Base-by-base conservation (phyloP, 768 basidiomycete species). In the Daedalea quercina region DNA sequence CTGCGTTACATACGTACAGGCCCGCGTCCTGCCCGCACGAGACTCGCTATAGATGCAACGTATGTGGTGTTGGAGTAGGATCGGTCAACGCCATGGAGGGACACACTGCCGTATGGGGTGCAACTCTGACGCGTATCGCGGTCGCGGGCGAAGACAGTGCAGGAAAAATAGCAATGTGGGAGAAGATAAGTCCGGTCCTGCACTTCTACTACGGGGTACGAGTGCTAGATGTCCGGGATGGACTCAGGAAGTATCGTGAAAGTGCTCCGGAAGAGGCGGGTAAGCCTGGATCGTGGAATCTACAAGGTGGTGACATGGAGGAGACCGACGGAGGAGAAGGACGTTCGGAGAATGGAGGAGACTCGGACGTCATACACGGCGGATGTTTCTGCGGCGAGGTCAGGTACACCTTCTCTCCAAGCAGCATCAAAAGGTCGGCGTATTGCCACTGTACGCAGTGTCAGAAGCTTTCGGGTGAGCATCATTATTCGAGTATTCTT, bases 371-470 rank as follows among this genome's bases (percentile, higher is more conserved):
- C n/a, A n/a, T n/a, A n/a, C n/a, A n/a, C 53, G 85, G 84, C 40
- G 66, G 72, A 31, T 87, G 85, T 64, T 82, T 78, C 60, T 87
- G 85, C 55, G 72, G 77, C n/a, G 57, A 69, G 3, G 67, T 78
- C 3, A 65, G 76, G 0, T 86, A 79, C 55, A 55, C 69, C 45
- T 70, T 82, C 2, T 64, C 63, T 11, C 8, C 13, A 15, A 78
- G 77, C 1, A 65, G 62, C 31, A 81, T 84, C 0, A 57, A 77
- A 2, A 67, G 79, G 34, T 77, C 77, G 55, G 83, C 80, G 7
- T 86, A 80, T 60, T 87, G 83, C 56, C 86, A 87, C 60, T 88
- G 85, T 60, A 81, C 80, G 3, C 64, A 76, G 19, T 88, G 86
- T 60, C 86, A 87, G 64, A 69, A 76, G 40, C 63, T 84, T 45